These are phyloP conservation scores for Diaporthe citri DNA, from an alignment of 2,329 filamentous ascomycete species.

Conservation along the genomic window DNA sequence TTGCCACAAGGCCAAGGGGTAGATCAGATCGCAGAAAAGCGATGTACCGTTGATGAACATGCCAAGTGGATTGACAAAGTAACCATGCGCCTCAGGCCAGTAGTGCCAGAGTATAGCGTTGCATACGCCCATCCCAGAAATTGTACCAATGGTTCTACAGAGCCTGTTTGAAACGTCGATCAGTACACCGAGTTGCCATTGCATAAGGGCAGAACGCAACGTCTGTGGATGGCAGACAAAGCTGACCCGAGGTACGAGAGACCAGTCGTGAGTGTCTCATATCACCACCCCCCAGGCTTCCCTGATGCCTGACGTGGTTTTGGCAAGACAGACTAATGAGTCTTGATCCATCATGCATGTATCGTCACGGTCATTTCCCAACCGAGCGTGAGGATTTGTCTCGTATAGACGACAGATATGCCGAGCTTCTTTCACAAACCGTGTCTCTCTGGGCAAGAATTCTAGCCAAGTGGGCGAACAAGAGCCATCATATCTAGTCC, in stretches of 20 bases:
- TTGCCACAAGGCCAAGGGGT: conserved; percentile 57
- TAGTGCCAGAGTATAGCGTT: conserved; percentile 60
- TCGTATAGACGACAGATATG: no score
- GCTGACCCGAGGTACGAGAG: neutral
- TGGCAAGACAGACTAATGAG: no score
- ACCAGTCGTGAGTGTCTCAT: no score
- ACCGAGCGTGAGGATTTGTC: neutral
- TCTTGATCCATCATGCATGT: neutral
- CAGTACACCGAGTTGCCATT: neutral
- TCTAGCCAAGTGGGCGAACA: neutral
- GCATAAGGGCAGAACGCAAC: neutral
- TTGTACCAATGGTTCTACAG: conserved; percentile 56
- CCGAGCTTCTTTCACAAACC: neutral
- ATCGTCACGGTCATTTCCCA: neutral
- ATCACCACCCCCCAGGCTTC: neutral
- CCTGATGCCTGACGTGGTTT: neutral
- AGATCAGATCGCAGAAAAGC: conserved; percentile 57
- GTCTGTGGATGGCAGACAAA: neutral
- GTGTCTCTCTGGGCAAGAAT: neutral
- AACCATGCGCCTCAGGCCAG: conserved; percentile 65
- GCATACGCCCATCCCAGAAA: conserved; percentile 55
- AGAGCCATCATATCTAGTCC: neutral
- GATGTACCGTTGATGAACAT: conserved; percentile 57
- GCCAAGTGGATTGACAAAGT: conserved; percentile 57
- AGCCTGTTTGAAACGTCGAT: conserved; percentile 50